These are phyloP conservation scores for Tricholoma matsutake DNA, from an alignment of 768 basidiomycete genomes.

Conservation along the genomic window DNA sequence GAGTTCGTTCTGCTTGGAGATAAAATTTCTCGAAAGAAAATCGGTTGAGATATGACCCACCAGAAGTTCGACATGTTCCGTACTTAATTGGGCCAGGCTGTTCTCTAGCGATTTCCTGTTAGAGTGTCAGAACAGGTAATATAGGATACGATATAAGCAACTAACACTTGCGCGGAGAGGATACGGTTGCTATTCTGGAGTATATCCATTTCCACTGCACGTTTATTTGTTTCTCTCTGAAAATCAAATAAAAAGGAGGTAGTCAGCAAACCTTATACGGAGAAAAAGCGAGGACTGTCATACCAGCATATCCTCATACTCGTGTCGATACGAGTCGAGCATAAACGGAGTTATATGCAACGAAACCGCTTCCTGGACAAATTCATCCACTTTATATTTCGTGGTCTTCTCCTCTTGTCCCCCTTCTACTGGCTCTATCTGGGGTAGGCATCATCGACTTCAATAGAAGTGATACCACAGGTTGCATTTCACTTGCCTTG, in stretches of 20 bases:
- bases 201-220: slow-evolving; percentile 79
- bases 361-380: slow-evolving; percentile 84
- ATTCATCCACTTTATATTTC: slow-evolving; percentile 71
- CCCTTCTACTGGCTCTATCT: slow-evolving; percentile 28
- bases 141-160: slow-evolving; percentile 9
- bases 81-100: slow-evolving; percentile 73
- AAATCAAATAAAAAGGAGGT: background rate
- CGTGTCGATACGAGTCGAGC: slow-evolving; percentile 86
- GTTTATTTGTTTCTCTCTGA: slow-evolving; percentile 72
- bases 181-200: slow-evolving; percentile 77
- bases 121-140: slow-evolving; percentile 2
- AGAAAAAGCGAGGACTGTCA: slow-evolving; percentile 8
- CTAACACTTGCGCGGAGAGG: slow-evolving; percentile 78
- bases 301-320: slow-evolving; percentile 79
- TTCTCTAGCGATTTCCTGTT: slow-evolving; percentile 76
- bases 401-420: slow-evolving; percentile 23
- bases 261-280: background rate
- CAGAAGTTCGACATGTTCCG: slow-evolving; percentile 77
- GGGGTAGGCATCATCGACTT: background rate
- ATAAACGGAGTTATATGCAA: slow-evolving; percentile 93
- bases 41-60: slow-evolving; percentile 34
- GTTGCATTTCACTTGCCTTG: slow-evolving; percentile 30
- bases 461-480: slow-evolving; percentile 4
- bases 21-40: background rate
- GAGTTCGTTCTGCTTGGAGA: slow-evolving; percentile 69